Evolutionary conservation across 1,284 basidiomycete genomes (phyloP).

Genomic region (Tylopilus orsonianus): DNA sequence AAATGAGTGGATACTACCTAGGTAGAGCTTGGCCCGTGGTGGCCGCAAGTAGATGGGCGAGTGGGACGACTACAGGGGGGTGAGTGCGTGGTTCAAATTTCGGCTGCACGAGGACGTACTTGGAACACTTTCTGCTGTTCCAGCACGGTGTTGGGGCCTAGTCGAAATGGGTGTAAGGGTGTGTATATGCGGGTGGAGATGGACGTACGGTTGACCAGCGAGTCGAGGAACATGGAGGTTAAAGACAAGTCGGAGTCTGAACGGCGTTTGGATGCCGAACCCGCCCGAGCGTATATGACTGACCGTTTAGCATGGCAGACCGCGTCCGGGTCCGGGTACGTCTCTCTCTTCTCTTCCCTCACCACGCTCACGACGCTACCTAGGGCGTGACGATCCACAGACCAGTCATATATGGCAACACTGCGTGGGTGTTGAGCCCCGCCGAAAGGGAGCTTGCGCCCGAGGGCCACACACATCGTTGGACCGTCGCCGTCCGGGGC

Average conservation of each 20-base stretch:
- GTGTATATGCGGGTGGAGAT: not conserved
- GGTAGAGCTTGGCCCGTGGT: slow-evolving; percentile 48
- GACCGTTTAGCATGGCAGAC: slow-evolving; percentile 55
- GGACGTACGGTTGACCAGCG: slow-evolving; percentile 52
- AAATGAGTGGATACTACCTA: slow-evolving; percentile 35
- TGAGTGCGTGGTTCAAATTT: slow-evolving; percentile 6
- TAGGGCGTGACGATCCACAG: slow-evolving; percentile 89
- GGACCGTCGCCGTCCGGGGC: slow-evolving; percentile 93
- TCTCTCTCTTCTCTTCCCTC: slow-evolving; percentile 14
- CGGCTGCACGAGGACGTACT: slow-evolving; percentile 39
- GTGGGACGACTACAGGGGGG: slow-evolving; percentile 32
- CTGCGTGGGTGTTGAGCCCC: slow-evolving; percentile 78
- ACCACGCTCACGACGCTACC: slow-evolving; percentile 5
- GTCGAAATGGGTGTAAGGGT: not conserved
- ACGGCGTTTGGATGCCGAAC: slow-evolving; percentile 28
- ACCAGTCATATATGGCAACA: slow-evolving; percentile 95
- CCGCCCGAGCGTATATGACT: slow-evolving; percentile 26
- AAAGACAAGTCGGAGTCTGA: slow-evolving; percentile 32
- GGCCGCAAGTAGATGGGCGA: slow-evolving; percentile 47
- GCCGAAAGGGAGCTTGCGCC: slow-evolving; percentile 66
- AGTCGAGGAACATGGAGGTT: slow-evolving; percentile 48
- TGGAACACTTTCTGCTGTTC: slow-evolving; percentile 67
- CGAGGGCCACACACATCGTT: slow-evolving; percentile 90
- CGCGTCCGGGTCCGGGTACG: slow-evolving; percentile 73
- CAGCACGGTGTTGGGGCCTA: slow-evolving; percentile 60